phyloP scores from a whole-genome alignment of 805 yeast genomes.

The Candida odintsovae region DNA sequence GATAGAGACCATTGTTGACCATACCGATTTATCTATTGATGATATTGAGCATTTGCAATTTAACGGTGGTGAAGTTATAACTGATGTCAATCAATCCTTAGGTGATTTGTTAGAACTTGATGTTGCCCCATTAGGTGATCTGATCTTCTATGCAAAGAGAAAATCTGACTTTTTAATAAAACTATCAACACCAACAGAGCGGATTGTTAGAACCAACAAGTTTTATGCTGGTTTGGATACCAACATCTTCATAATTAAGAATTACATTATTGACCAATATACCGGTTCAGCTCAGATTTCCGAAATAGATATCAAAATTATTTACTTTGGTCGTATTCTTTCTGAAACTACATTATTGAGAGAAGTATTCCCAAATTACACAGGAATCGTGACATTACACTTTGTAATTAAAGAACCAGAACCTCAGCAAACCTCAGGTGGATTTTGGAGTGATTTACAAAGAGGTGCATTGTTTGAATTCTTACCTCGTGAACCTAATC shows the following conservation, averaged over 20 bases:
- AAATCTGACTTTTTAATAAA: conserved; percentile 21
- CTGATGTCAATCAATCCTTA: conserved; percentile 19
- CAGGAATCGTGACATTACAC: conserved; percentile 12
- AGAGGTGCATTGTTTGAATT: conserved; percentile 25
- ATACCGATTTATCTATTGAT: conserved; percentile 8
- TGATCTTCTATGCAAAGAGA: conserved; percentile 23
- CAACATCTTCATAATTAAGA: conserved; percentile 16
- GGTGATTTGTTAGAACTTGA: conserved; percentile 28
- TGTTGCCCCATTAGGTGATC: conserved; percentile 26
- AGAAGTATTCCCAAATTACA: conserved; percentile 8
- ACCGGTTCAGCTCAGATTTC: conserved; percentile 11
- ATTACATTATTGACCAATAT: conserved; percentile 22
- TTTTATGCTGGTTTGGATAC: conserved; percentile 16
- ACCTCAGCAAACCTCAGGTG: conserved; percentile 4
- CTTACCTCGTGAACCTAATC: conserved; percentile 26
- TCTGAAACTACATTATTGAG: conserved; percentile 14
- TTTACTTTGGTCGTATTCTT: conserved; percentile 21
- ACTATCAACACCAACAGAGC: conserved; percentile 20
- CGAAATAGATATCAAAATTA: conserved; percentile 19
- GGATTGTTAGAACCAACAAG: conserved; percentile 7
- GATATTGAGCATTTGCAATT: conserved; percentile 15
- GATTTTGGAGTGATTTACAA: conserved; percentile 25
- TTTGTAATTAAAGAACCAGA: conserved; percentile 19
- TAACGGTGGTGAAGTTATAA: conserved; percentile 14
- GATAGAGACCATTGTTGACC: conserved; percentile 12